phyloP scores from a whole-genome alignment of 441 rosid genomes.

The Breynia disticha region DNA sequence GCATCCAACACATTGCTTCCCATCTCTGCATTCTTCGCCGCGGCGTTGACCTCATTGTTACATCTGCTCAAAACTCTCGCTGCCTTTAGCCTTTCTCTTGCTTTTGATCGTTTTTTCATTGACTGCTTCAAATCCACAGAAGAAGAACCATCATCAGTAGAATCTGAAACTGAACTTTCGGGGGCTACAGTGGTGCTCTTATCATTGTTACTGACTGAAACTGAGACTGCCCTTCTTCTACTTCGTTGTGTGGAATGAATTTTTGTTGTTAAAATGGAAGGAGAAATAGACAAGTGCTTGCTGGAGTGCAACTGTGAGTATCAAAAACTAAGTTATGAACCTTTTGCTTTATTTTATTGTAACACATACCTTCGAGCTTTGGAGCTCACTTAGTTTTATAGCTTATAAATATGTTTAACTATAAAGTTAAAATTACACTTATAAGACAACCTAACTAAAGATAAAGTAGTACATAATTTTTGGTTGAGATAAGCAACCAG shows the following conservation, averaged over 20 bases:
- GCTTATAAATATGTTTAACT: too few species aligned
- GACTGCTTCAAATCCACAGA: conserved; percentile 18
- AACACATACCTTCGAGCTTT: too few species aligned
- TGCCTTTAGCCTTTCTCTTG: conserved; percentile 70
- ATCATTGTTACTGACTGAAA: not conserved
- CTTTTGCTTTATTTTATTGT: too few species aligned
- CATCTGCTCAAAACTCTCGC: conserved; percentile 63
- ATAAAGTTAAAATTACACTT: too few species aligned
- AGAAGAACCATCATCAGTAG: not conserved
- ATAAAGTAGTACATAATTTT: too few species aligned
- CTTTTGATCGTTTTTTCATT: conserved; percentile 42
- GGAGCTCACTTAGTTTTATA: too few species aligned
- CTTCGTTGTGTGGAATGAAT: not conserved
- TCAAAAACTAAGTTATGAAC: too few species aligned
- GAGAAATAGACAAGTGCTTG: too few species aligned
- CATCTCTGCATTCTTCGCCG: conserved; percentile 47
- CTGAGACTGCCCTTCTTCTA: not conserved
- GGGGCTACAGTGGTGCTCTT: conserved; percentile 19
- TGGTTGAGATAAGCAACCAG: not conserved
- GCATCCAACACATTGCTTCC: conserved; percentile 70
- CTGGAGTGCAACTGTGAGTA: too few species aligned
- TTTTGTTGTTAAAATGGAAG: too few species aligned
- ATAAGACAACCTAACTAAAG: not conserved
- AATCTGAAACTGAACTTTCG: conserved; percentile 19
- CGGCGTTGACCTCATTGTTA: conserved; percentile 42